Evolutionary conservation across 345 rosid species (phyloP).

Genomic region (Rhodamnia argentea): DNA sequence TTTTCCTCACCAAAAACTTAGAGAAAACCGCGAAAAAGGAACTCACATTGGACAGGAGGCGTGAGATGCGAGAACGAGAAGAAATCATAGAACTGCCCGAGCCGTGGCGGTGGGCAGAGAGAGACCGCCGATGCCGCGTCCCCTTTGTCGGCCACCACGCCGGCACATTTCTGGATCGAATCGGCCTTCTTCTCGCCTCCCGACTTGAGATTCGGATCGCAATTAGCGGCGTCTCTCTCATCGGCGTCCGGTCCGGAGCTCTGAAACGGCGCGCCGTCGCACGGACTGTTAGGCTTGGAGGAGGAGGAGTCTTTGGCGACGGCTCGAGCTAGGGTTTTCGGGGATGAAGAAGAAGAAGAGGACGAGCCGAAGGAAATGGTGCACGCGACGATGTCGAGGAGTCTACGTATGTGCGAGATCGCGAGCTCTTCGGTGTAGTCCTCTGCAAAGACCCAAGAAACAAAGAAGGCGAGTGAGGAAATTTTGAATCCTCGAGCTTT

Average conservation of each 20-base stretch:
- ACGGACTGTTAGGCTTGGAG: not conserved
- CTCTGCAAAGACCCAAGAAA: slow-evolving; percentile 32
- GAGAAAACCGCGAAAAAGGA: not conserved
- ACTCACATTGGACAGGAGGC: slow-evolving; percentile 79
- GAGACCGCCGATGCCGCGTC: slow-evolving; percentile 32
- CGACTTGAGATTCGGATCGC: slow-evolving; percentile 16
- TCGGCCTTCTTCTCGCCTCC: slow-evolving; percentile 6
- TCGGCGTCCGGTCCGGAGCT: slow-evolving; percentile 3
- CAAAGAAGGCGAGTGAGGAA: not conserved
- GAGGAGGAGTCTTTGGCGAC: slow-evolving; percentile 9
- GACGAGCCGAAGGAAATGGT: slow-evolving; percentile 57
- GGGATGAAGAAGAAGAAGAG: slow-evolving; percentile 4
- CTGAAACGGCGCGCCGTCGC: not conserved
- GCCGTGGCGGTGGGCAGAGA: slow-evolving; percentile 77
- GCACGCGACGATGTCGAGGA: slow-evolving; percentile 89
- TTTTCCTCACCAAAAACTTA: not conserved
- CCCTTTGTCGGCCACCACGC: slow-evolving; percentile 18
- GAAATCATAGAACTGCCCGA: slow-evolving; percentile 83
- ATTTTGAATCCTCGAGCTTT: not conserved
- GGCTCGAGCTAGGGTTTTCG: slow-evolving; percentile 34
- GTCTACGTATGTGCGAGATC: slow-evolving; percentile 68
- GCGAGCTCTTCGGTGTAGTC: slow-evolving; percentile 71
- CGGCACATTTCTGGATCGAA: slow-evolving; percentile 6
- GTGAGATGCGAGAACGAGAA: slow-evolving; percentile 80
- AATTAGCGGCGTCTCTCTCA: not conserved